Evolutionary conservation across 2,329 filamentous ascomycete species (phyloP), one percentile per base, ranked within the genome.

Genomic region (Mycosphaerella sp.): DNA sequence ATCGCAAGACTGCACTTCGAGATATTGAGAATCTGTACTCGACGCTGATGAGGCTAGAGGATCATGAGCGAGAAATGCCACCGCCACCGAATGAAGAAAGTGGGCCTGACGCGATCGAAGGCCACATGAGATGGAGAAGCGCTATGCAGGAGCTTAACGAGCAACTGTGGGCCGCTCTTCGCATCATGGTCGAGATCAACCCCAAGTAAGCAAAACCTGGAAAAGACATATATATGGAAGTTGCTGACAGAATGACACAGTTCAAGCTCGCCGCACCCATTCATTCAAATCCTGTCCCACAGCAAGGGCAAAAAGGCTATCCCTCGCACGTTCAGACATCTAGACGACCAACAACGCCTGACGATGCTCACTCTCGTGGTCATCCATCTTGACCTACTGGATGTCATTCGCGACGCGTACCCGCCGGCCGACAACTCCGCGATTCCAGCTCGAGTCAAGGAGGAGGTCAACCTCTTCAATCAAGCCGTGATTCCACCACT

Each of bases 251-350:
- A 25, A n/a, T 17, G 3, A n/a, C 21, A n/a, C 41, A 87, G 85
- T 46, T 80, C 86, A 3, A 77, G 83, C 14, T 74, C 75, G 2
- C 75, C 79, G 14, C 93, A 98, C 68, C 93, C 93, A 0, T 98
- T 98, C 71, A 96, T 98, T 61, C 88, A 90, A 41, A 91, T 98
- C 68, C 75, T 98, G 41, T 95, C 90, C 4, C 94, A 93, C 64
- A 82, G 85, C 60, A 98, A 98, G 75, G 93, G 93, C 65, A 97
- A 96, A 75, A 95, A 93, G 74, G 88, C 87, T 1, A 89, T 98
- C 54, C 89, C 89, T 44, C 88, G 93, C 49, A 87, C 97, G 47
- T 97, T 97, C 79, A 85, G 89, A 39, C 89, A 96, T 64, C 87
- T 96, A 46, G 86, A 87, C 57, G 86, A 90, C 56, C 87, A 96